Conservation (phyloP, 2,329 filamentous ascomycete genomes). For the Fusarium incarnatum region DNA sequence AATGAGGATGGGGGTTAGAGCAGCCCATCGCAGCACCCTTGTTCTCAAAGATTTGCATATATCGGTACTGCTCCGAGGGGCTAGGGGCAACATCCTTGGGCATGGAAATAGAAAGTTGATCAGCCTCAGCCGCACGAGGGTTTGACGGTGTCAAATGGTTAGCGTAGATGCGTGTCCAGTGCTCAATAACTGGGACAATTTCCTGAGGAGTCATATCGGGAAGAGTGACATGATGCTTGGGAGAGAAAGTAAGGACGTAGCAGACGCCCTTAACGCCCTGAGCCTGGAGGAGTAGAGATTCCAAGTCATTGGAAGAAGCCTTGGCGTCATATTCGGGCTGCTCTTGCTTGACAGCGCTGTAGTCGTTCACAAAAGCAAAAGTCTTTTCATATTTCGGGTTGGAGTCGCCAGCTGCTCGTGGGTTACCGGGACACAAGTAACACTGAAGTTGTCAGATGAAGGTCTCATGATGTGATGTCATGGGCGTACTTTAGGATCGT, state of each 20-base stretch:
- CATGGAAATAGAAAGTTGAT: conserved; percentile 56
- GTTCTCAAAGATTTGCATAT: conserved; percentile 99
- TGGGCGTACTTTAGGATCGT: conserved; percentile 75
- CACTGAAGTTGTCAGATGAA: conserved; percentile 65
- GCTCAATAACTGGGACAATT: conserved; percentile 85
- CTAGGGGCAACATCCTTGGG: conserved; percentile 50
- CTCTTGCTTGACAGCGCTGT: conserved; percentile 93
- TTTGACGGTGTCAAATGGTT: conserved; percentile 80
- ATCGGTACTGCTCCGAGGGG: conserved; percentile 83
- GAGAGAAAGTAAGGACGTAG: conserved; percentile 95
- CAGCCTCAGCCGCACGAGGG: conserved; percentile 63
- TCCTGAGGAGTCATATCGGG: conserved; percentile 84
- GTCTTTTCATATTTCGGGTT: conserved; percentile 90
- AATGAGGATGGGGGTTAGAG: conserved; percentile 97
- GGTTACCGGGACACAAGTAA: conserved; percentile 93
- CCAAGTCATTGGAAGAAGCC: conserved; percentile 66
- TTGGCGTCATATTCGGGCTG: conserved; percentile 79
- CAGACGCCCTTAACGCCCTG: conserved; percentile 93
- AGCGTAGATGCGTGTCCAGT: conserved; percentile 92
- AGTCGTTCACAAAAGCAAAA: conserved; percentile 97
- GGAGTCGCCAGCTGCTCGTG: conserved; percentile 83
- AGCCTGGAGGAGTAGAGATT: conserved; percentile 81
- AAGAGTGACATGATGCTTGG: conserved; percentile 89
- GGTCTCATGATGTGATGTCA: conserved; percentile 11
- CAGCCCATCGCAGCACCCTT: conserved; percentile 98